These are phyloP conservation scores for Tricholoma saponaceum DNA, from an alignment of 768 basidiomycete genomes.

Conservation along the genomic window DNA sequence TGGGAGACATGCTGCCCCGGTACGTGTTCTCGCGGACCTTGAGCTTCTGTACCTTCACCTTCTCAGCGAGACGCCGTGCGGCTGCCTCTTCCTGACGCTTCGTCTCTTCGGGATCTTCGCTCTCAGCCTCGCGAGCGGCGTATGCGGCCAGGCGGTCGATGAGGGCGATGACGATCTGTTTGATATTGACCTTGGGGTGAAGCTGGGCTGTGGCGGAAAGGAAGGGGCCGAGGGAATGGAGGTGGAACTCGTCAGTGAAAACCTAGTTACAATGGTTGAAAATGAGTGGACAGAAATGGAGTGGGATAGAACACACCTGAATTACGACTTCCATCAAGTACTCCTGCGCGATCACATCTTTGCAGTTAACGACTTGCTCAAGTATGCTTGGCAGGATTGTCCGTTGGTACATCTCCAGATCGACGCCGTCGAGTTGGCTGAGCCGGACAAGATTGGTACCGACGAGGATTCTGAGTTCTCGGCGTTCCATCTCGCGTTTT, in stretches of 20 bases:
- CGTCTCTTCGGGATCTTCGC: constrained; percentile 91
- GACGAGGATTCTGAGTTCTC: constrained; percentile 92
- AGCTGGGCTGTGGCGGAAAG: constrained; percentile 93
- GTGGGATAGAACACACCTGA: constrained; percentile 55
- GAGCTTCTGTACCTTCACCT: constrained; percentile 71
- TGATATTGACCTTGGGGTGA: constrained; percentile 98
- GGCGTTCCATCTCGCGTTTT: constrained; percentile 94
- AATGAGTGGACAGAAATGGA: background rate
- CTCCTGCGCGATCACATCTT: constrained; percentile 98
- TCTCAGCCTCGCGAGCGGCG: constrained; percentile 96
- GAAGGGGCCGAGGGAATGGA: constrained; percentile 94
- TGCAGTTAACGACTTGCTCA: constrained; percentile 97
- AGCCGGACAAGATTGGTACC: constrained; percentile 97
- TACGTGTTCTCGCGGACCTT: constrained; percentile 53
- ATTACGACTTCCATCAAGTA: constrained; percentile 99
- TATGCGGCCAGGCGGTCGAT: constrained; percentile 96
- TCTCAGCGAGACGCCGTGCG: constrained; percentile 81
- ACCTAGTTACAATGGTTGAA: constrained; percentile 48
- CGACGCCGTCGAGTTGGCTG: constrained; percentile 94
- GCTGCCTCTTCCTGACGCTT: constrained; percentile 93
- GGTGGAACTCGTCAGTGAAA: constrained; percentile 97
- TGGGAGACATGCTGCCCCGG: constrained; percentile 28
- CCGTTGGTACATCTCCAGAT: constrained; percentile 84
- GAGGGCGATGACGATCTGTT: constrained; percentile 94
- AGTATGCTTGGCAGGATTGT: constrained; percentile 88